Base-by-base conservation (phyloP, 495 filamentous ascomycete genomes). In the Penicillium paradoxum region DNA sequence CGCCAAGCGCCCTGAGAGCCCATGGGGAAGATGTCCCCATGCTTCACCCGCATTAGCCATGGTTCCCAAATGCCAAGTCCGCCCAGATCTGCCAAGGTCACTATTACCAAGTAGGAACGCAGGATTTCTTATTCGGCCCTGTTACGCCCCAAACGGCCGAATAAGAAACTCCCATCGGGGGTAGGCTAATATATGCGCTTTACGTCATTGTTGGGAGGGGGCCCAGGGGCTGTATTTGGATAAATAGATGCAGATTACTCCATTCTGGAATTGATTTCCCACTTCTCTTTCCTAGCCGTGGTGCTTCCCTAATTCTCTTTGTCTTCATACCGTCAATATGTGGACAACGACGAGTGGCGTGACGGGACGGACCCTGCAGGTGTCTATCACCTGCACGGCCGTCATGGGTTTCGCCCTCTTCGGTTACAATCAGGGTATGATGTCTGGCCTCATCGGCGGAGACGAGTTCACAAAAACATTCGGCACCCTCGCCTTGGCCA, bases 391-490 rank as follows among this genome's bases (percentile, higher is more conserved):
- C 51, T 6, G 58, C 48, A 53, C 57, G 14, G 58, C 60, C 34
- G 60, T 64, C 34, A 33, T 64, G 32, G 54, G 64, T 41, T 58
- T 67, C 59, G 51, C 59, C 17, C 50, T 65, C 40, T 60, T 67
- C 52, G 56, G 64, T 30, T 60, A 67, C 47, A 57, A 67, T 19
- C 62, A 67, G 43, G 54, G 52, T 47, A 57, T 63, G 56, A 65
- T 65, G 62, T 49, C 62, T 19, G 62, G 62, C 19, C 41, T 65
- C 30, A 45, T 65, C 39, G 49, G 38, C 33, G 59, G 58, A 17
- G 53, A 59, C 4, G 42, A 65, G 37, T 65, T 65, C 22, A 37
- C 50, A 0, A 33, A 43, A 8, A 34, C 56, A 4, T 66, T 64
- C 32, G 46, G 43, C 5, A 44, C 49, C 15, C 58, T 64, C 34